These are phyloP conservation scores for Thraustochytrium striatum DNA, from an alignment of 352 stramenopile genomes.

Conservation along the genomic window DNA sequence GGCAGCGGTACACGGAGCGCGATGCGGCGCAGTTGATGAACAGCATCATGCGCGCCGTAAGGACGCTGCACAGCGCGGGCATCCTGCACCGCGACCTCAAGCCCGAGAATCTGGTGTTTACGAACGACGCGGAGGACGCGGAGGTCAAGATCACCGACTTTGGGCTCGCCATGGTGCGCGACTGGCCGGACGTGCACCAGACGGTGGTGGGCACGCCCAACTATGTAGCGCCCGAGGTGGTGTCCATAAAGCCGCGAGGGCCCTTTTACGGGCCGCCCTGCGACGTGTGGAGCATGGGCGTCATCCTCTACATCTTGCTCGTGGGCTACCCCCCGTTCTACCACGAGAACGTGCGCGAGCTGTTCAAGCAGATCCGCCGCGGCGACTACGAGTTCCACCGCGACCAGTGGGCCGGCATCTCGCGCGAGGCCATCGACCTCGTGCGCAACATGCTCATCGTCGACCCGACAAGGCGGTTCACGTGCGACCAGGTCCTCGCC, in stretches of 20 bases:
- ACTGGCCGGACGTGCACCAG: slow-evolving; percentile 48
- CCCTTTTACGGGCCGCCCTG: slow-evolving; percentile 57
- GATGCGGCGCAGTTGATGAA: slow-evolving; percentile 82
- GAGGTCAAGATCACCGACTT: slow-evolving; percentile 82
- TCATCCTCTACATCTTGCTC: slow-evolving; percentile 59
- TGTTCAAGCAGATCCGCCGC: slow-evolving; percentile 84
- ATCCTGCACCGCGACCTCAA: slow-evolving; percentile 86
- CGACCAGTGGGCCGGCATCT: slow-evolving; percentile 72
- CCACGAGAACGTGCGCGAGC: slow-evolving; percentile 56
- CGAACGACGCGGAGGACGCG: slow-evolving; percentile 66
- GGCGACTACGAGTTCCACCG: slow-evolving; percentile 74
- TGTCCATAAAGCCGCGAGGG: slow-evolving; percentile 64
- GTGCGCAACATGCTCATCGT: slow-evolving; percentile 72
- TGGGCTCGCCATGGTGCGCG: slow-evolving; percentile 69
- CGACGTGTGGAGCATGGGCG: slow-evolving; percentile 57
- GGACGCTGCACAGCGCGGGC: slow-evolving; percentile 82
- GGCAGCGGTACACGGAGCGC: slow-evolving; percentile 89
- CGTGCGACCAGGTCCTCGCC: slow-evolving; percentile 64
- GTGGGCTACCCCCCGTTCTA: slow-evolving; percentile 57
- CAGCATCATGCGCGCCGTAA: slow-evolving; percentile 80
- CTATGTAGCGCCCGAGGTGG: slow-evolving; percentile 88
- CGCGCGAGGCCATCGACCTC: slow-evolving; percentile 74
- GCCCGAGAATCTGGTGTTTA: slow-evolving; percentile 78
- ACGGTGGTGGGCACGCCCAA: slow-evolving; percentile 60
- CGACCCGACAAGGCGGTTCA: slow-evolving; percentile 66